A percentile compares a stretch with the other conserved stretches of the same genome.
Conservation (phyloP, 345 rosid species). For the Pugionium cornutum region DNA sequence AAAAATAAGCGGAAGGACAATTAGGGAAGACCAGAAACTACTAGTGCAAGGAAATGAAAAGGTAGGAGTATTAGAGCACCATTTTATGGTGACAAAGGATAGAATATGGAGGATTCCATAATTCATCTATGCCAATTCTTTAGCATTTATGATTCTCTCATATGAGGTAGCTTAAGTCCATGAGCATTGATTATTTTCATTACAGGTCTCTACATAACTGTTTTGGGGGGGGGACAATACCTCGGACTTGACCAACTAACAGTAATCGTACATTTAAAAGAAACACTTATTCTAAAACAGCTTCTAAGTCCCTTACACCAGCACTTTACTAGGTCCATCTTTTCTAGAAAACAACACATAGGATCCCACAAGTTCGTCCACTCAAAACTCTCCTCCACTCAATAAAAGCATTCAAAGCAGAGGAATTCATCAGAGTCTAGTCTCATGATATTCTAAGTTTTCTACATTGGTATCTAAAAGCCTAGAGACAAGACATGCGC, state of each 20-base stretch:
- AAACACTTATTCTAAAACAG: not conserved
- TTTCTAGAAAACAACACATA: slow-evolving; percentile 2
- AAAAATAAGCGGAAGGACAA: slow-evolving; percentile 7
- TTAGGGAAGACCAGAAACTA: slow-evolving; percentile 23
- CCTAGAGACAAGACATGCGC: slow-evolving; percentile 1
- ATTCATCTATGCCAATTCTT: slow-evolving; percentile 7
- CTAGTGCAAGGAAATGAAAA: slow-evolving; percentile 2
- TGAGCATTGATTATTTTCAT: slow-evolving; percentile 9
- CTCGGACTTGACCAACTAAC: slow-evolving; percentile 14
- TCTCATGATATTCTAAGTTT: slow-evolving; percentile 12
- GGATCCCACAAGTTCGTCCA: not conserved
- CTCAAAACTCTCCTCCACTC: not conserved
- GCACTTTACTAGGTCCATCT: not conserved
- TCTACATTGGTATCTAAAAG: not conserved
- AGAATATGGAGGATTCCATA: not conserved
- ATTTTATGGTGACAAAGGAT: not conserved
- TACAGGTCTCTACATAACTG: not conserved
- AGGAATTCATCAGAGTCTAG: slow-evolving; percentile 8
- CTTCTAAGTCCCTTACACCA: slow-evolving; percentile 10
- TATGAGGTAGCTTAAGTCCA: slow-evolving; percentile 13
- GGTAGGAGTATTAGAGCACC: not conserved
- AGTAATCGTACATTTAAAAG: slow-evolving; percentile 6
- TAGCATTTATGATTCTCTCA: slow-evolving; percentile 1
- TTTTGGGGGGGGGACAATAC: not conserved
- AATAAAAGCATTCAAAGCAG: slow-evolving; percentile 10